These are phyloP conservation scores for Vanrija pseudolonga DNA, from an alignment of 1,284 basidiomycete species.

Conservation along the genomic window DNA sequence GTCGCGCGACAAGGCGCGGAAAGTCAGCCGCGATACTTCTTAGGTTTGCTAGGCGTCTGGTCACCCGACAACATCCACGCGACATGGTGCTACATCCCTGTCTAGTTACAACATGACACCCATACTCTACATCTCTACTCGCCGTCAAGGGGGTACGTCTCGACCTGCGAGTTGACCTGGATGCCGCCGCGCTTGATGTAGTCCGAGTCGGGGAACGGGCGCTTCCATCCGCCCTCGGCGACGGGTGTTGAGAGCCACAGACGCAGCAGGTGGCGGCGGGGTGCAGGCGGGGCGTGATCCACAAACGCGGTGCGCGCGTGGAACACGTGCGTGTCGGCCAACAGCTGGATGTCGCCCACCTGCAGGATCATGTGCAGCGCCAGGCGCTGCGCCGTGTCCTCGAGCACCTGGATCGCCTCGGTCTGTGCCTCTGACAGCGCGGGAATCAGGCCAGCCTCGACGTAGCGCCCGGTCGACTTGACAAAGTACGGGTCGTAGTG, in stretches of 20 bases:
- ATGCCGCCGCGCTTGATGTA: conserved; percentile 44
- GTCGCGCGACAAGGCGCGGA: too few relatives aligned
- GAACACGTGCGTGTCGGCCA: conserved; percentile 43
- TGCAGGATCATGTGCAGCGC: conserved; percentile 49
- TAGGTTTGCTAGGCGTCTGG: too few relatives aligned
- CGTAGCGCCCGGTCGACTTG: conserved; percentile 18
- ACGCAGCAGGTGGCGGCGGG: conserved; percentile 48
- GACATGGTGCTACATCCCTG: neutral
- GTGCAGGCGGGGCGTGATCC: conserved; percentile 43
- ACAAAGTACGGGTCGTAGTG: conserved; percentile 40
- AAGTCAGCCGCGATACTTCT: too few relatives aligned
- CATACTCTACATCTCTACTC: conserved; percentile 25
- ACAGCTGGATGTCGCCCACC: conserved; percentile 47
- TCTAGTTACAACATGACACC: neutral
- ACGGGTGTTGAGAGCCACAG: conserved; percentile 49
- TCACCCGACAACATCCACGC: too few relatives aligned
- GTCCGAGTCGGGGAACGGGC: conserved; percentile 44
- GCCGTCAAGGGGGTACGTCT: conserved; percentile 48
- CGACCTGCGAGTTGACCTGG: conserved; percentile 41
- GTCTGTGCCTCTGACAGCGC: conserved; percentile 34
- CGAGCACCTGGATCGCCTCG: conserved; percentile 49
- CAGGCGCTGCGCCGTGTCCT: conserved; percentile 46
- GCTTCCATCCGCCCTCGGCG: conserved; percentile 47
- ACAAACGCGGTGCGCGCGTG: conserved; percentile 51
- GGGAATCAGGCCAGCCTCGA: conserved; percentile 47